Percentiles rank a stretch among this genome's conserved stretches.
Evolutionary conservation across 1,284 basidiomycete genomes (phyloP).

Genomic region (Apiotrichum veenhuisii): DNA sequence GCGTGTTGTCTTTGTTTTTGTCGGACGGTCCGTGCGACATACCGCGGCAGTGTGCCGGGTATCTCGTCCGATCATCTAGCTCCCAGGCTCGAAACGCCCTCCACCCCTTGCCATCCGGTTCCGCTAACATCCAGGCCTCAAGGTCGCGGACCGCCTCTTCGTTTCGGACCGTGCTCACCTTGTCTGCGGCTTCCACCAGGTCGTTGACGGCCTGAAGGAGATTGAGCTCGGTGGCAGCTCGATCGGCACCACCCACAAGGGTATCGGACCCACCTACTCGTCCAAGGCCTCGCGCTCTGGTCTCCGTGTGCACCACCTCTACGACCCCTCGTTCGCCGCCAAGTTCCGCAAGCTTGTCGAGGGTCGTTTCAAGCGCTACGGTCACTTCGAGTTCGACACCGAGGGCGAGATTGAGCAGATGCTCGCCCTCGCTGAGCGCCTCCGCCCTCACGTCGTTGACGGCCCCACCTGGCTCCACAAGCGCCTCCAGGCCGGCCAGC

Average conservation of each 20-base stretch:
- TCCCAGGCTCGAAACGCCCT: too few species aligned
- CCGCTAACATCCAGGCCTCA: conserved; percentile 79
- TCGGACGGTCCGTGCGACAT: too few species aligned
- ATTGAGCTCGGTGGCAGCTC: conserved; percentile 90
- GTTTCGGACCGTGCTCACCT: conserved; percentile 94
- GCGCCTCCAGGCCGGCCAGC: conserved; percentile 67
- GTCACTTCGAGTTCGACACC: conserved; percentile 97
- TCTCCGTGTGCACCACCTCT: conserved; percentile 92
- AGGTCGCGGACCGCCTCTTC: conserved; percentile 80
- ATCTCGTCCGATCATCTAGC: too few species aligned
- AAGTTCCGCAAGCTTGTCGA: conserved; percentile 97
- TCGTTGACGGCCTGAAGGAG: conserved; percentile 97
- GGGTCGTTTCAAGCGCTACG: conserved; percentile 96
- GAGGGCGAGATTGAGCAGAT: conserved; percentile 93
- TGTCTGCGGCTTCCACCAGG: conserved; percentile 99
- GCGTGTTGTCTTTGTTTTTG: too few species aligned
- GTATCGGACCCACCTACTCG: conserved; percentile 97
- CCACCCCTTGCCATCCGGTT: too few species aligned
- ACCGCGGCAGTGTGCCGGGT: too few species aligned
- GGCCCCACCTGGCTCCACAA: conserved; percentile 24
- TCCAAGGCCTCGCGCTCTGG: conserved; percentile 96
- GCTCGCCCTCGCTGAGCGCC: conserved; percentile 79
- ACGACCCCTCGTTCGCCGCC: conserved; percentile 79
- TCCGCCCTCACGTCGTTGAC: conserved; percentile 76
- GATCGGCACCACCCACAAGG: conserved; percentile 96